Base-by-base conservation (phyloP, 2,329 filamentous ascomycete species). In the Orbilia ellipsospora region DNA sequence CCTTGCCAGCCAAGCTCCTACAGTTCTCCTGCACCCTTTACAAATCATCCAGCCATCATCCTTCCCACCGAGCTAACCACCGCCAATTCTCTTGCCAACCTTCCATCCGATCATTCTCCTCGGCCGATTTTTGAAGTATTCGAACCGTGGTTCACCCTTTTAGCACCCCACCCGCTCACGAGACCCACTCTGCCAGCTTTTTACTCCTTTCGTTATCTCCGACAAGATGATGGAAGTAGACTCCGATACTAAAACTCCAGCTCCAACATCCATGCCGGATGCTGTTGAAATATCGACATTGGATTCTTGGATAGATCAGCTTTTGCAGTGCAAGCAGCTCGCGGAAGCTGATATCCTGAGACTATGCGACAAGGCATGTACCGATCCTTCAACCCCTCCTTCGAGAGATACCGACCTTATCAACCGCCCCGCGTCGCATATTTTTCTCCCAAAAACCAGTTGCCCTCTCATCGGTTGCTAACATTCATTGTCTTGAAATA, bases 291-390 rank as follows among this genome's bases (percentile, higher is more conserved):
- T 94, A 77, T 92, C 93, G 80, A 95, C 97, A 85, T 87, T 99
- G 78, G 95, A 99, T 83, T 93, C 94, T 82, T 99, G 95, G 95
- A 98, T 99, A 82, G 94, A 97, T 87, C 94, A 88, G 85, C 87
- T 99, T 84, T 98, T 99, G 94, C 90, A 85, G 82, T 99, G 95
- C 91, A 99, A 99, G 87, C 95, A 98, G 87, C 87, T 99, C 83
- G 89, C 92, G 77, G 95, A 99, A 86, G 87, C 88, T 78, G 95
- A 99, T 83, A 95, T 99, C 77, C 93, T 96, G 85, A 90, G 94
- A 83, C 89, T 99, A 82, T 99, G 95, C 86, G 95, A 98, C 83
- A 96, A 97, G 90, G 94, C 96, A 85, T 81, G 89, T 83, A 78
- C 60, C 50, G 70, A 63, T 36, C 65, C 52, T 48, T 55, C 68